phyloP scores from a whole-genome alignment of 768 basidiomycete species.

The Rhodotorula graminis region DNA sequence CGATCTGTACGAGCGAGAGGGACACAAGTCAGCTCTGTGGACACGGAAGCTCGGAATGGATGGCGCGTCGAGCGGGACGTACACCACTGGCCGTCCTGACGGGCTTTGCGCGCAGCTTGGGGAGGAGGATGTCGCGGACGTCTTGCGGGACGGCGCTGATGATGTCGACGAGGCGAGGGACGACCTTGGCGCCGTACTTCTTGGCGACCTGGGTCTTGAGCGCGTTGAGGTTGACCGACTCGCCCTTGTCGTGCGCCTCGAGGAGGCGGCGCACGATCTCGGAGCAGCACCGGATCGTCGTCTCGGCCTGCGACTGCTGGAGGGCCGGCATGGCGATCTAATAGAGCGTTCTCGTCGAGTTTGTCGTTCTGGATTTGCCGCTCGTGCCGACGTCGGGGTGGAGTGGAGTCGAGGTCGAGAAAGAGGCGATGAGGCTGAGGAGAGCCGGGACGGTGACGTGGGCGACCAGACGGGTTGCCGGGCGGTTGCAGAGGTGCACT shows the following conservation, averaged over 20 bases:
- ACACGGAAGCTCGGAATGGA: too few species aligned
- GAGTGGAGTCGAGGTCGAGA: not conserved
- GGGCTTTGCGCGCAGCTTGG: conserved; percentile 84
- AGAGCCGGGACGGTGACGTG: too few species aligned
- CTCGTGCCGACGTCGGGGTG: not conserved
- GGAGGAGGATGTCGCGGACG: conserved; percentile 83
- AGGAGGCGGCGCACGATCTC: conserved; percentile 93
- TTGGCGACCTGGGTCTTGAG: conserved; percentile 83
- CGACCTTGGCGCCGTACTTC: conserved; percentile 76
- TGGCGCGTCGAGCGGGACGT: conserved; percentile 49
- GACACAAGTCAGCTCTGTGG: not conserved
- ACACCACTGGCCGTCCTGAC: conserved; percentile 96
- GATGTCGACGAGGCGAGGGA: conserved; percentile 92
- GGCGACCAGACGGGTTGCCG: fast-evolving
- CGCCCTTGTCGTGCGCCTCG: conserved; percentile 71
- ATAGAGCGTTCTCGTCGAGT: too few species aligned
- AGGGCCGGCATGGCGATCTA: not conserved
- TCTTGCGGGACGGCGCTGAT: conserved; percentile 98
- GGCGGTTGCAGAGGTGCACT: too few species aligned
- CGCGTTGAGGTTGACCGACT: conserved; percentile 77
- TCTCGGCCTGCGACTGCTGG: conserved; percentile 64
- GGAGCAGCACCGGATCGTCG: conserved; percentile 81
- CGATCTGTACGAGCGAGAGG: conserved; percentile 61
- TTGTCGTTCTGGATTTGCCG: too few species aligned
- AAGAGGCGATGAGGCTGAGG: not conserved